phyloP scores from a whole-genome alignment of 768 basidiomycete species.

The Macrocybe gigantea region DNA sequence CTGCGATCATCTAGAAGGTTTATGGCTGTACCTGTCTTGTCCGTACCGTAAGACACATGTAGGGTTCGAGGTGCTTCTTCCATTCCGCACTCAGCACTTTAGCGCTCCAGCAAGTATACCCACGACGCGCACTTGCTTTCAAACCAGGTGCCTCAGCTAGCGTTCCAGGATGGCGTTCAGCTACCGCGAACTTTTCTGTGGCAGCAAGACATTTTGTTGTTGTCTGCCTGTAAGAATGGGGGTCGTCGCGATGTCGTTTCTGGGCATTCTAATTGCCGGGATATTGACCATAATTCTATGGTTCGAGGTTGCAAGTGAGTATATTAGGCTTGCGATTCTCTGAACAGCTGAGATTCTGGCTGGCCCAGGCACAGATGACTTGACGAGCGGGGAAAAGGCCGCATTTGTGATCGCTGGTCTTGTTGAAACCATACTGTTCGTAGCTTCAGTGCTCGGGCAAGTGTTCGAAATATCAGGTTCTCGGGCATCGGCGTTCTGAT shows the following conservation, averaged over 20 bases:
- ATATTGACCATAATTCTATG: conserved; percentile 49
- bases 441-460: conserved; percentile 54
- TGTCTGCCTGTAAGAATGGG: conserved; percentile 61
- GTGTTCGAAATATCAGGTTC: conserved; percentile 4
- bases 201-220: conserved; percentile 52
- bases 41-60: too few species aligned
- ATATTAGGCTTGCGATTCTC: neutral
- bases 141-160: too few species aligned
- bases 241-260: conserved; percentile 46
- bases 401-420: conserved; percentile 46
- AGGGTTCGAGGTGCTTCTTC: too few species aligned
- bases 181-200: conserved; percentile 39
- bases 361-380: conserved; percentile 26
- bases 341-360: neutral
- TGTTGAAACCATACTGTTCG: conserved; percentile 47
- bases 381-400: conserved; percentile 26
- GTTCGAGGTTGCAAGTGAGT: conserved; percentile 58
- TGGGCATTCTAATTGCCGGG: conserved; percentile 51
- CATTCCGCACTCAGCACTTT: too few species aligned
- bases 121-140: too few species aligned
- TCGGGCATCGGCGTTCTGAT: neutral
- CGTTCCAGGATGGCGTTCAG: conserved; percentile 31
- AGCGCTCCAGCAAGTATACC: too few species aligned
- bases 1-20: too few species aligned
- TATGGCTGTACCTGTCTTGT: too few species aligned